These are phyloP conservation scores for Beauveria brongniartii DNA, from an alignment of 2,329 filamentous ascomycete genomes.

Conservation along the genomic window DNA sequence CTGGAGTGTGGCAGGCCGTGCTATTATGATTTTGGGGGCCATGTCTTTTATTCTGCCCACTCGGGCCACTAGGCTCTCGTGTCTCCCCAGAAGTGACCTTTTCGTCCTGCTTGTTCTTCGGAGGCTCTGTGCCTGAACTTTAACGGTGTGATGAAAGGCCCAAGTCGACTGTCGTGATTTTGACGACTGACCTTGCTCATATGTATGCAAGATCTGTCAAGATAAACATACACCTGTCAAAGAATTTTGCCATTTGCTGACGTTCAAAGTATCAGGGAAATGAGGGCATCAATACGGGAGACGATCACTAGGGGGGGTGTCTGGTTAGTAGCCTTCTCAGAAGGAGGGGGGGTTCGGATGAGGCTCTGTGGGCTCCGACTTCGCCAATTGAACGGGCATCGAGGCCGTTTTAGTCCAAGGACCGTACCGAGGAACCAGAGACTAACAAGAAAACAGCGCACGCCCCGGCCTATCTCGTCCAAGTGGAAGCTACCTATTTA, in stretches of 20 bases:
- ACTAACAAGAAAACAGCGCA: neutral
- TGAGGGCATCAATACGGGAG: neutral
- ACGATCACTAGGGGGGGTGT: neutral
- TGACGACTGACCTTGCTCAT: neutral
- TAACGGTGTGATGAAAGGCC: neutral
- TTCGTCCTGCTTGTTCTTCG: neutral
- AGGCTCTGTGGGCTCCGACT: constrained; percentile 5
- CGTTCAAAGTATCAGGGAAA: neutral
- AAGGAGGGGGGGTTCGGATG: neutral
- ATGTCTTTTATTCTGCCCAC: neutral
- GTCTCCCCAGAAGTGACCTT: neutral
- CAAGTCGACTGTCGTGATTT: neutral
- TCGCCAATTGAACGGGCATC: constrained; percentile 3
- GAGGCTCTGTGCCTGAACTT: neutral
- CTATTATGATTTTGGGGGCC: neutral
- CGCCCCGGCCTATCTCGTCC: neutral
- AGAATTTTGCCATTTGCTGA: neutral
- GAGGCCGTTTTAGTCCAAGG: constrained; percentile 5
- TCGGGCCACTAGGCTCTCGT: neutral
- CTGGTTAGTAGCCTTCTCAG: neutral
- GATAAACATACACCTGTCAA: neutral
- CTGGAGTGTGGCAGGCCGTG: neutral
- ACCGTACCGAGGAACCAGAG: constrained; percentile 2
- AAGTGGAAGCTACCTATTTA: neutral
- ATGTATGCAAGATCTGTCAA: neutral